A percentile compares a stretch with the other conserved stretches of the same genome.
Evolutionary conservation across 352 stramenopile species (phyloP).

Genomic region (Pythium plurisporium): DNA sequence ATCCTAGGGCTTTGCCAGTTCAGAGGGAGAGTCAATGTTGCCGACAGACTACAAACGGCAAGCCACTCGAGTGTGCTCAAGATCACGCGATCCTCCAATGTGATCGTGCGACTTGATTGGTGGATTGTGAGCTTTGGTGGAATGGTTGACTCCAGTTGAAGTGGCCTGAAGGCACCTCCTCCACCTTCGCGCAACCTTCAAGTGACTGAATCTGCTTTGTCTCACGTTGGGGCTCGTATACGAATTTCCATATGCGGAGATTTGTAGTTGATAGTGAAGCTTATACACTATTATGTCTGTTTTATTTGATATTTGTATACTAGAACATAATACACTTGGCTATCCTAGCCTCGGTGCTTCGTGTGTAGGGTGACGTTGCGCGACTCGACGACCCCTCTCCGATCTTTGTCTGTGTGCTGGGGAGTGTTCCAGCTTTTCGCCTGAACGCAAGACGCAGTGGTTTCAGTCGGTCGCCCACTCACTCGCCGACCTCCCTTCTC

Average conservation of each 20-base stretch:
- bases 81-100: no score
- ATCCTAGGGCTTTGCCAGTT: no score
- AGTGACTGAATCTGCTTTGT: slow-evolving; percentile 13
- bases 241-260: slow-evolving; percentile 1
- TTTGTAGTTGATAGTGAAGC: neutral
- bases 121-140: no score
- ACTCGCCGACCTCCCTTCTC: slow-evolving; percentile 8
- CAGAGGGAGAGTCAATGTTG: no score
- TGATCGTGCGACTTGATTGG: no score
- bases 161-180: neutral
- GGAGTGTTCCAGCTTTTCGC: neutral
- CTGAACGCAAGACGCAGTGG: neutral
- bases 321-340: neutral
- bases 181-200: slow-evolving; percentile 22
- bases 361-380: neutral
- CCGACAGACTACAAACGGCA: no score
- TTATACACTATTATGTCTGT: neutral
- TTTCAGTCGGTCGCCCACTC: slow-evolving; percentile 3
- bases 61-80: no score
- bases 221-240: neutral
- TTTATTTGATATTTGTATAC: neutral
- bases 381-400: neutral
- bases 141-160: slow-evolving; percentile 26
- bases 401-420: neutral
- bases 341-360: neutral